A percentile compares a stretch with the other conserved stretches of the same genome.
These are phyloP conservation scores for Solanum sitiens DNA, from an alignment of 257 asterid genomes.

Conservation along the genomic window DNA sequence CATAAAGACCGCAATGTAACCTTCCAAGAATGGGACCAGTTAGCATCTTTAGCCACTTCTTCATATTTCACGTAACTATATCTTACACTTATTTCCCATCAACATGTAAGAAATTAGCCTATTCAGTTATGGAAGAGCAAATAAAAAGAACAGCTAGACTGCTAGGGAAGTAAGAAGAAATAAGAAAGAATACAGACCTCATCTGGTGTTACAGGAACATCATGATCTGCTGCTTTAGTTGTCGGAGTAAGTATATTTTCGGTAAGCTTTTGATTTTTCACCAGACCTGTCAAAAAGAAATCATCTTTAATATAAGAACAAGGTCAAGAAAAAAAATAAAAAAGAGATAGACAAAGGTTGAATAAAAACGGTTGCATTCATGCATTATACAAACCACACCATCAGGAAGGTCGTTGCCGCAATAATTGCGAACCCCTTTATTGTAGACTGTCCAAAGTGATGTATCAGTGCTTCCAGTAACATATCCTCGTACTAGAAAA, in stretches of 20 bases:
- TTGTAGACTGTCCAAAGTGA: constrained; percentile 94
- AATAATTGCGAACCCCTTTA: constrained; percentile 67
- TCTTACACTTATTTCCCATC: neutral
- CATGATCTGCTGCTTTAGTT: constrained; percentile 92
- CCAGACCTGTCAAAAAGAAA: constrained; percentile 41
- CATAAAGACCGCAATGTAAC: neutral
- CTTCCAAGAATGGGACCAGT: neutral
- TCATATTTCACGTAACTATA: neutral
- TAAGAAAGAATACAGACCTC: constrained; percentile 38
- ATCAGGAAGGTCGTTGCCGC: constrained; percentile 88
- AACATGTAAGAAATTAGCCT: neutral
- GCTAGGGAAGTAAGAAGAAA: neutral
- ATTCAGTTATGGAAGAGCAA: neutral
- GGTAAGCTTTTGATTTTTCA: constrained; percentile 67
- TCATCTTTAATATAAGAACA: neutral
- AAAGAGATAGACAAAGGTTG: neutral
- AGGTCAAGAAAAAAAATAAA: neutral
- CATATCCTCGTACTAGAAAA: constrained; percentile 71
- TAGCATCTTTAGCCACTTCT: neutral
- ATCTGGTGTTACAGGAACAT: constrained; percentile 81
- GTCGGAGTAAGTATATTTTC: constrained; percentile 84
- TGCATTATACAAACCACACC: constrained; percentile 42
- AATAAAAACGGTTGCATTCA: neutral
- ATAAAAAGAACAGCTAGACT: neutral
- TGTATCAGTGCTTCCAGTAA: constrained; percentile 96